Evolutionary conservation across 139 green algal species (phyloP).

Genomic region (Eudorina sp.): DNA sequence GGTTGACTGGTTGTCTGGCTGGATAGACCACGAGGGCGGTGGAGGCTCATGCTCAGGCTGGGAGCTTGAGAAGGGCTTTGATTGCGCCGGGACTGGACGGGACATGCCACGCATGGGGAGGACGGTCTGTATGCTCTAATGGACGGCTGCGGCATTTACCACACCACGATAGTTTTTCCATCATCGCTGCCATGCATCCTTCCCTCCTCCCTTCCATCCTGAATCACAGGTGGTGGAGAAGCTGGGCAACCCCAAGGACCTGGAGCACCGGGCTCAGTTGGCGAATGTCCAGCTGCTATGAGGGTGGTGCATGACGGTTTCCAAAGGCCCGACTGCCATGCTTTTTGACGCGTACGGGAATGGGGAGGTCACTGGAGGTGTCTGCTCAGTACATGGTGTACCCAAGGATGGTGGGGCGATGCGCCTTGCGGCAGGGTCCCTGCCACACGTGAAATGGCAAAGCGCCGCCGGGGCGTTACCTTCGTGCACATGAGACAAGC

Average conservation of each 20-base stretch:
- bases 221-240: conserved; percentile 59
- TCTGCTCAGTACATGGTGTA: too few relatives aligned
- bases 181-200: background rate
- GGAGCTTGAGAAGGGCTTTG: background rate
- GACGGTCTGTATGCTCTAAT: background rate
- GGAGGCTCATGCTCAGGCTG: background rate
- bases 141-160: background rate
- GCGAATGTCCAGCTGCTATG: conserved; percentile 44
- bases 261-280: conserved; percentile 44
- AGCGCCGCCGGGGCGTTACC: too few relatives aligned
- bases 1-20: background rate
- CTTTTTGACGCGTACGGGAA: too few relatives aligned
- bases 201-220: background rate
- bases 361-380: too few relatives aligned
- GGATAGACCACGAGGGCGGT: background rate
- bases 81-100: background rate
- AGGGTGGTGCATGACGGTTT: background rate
- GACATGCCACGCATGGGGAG: background rate
- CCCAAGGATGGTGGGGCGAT: too few relatives aligned
- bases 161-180: background rate
- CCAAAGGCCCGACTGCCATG: too few relatives aligned
- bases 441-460: too few relatives aligned
- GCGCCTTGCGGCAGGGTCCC: too few relatives aligned
- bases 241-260: conserved; percentile 48
- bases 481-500: too few relatives aligned